phyloP scores from a whole-genome alignment of 331 rosid species.

The Malus hybrid region DNA sequence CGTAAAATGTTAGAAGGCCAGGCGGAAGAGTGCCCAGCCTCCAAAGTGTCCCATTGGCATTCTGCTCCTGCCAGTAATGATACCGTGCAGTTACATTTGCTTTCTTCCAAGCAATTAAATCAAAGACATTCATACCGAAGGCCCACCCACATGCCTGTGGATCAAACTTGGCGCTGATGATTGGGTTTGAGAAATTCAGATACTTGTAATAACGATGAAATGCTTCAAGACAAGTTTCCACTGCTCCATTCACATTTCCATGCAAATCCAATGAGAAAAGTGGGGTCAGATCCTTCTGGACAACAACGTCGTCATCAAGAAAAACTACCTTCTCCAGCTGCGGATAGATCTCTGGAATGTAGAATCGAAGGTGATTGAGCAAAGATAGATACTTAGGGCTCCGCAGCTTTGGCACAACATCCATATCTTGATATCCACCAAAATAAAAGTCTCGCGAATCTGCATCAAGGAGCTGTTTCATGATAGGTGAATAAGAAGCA shows the following conservation, averaged over 20 bases:
- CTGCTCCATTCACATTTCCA: constrained; percentile 96
- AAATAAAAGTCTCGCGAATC: constrained; percentile 51
- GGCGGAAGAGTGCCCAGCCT: constrained; percentile 92
- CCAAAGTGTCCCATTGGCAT: constrained; percentile 82
- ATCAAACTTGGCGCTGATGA: constrained; percentile 88
- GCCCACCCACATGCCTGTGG: constrained; percentile 99
- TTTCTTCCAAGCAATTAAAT: constrained; percentile 89
- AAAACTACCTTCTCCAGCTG: constrained; percentile 95
- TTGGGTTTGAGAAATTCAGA: constrained; percentile 82
- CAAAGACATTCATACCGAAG: constrained; percentile 92
- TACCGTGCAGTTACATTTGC: constrained; percentile 70
- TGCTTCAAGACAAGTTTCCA: constrained; percentile 96
- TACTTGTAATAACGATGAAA: constrained; percentile 90
- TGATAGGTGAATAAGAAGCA: constrained; percentile 66
- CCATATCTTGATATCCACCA: constrained; percentile 56
- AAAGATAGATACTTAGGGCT: constrained; percentile 60
- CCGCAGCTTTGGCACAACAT: constrained; percentile 54
- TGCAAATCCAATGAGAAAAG: constrained; percentile 94
- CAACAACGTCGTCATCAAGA: constrained; percentile 90
- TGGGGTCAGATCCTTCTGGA: constrained; percentile 87
- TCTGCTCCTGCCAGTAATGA: constrained; percentile 94
- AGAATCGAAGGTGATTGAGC: constrained; percentile 90
- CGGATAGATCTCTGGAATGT: constrained; percentile 93
- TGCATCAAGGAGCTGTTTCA: constrained; percentile 59
- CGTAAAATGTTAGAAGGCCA: constrained; percentile 80